These are phyloP conservation scores for Protostelium mycophagum DNA, from an alignment of 78 protist species.

Conservation along the genomic window DNA sequence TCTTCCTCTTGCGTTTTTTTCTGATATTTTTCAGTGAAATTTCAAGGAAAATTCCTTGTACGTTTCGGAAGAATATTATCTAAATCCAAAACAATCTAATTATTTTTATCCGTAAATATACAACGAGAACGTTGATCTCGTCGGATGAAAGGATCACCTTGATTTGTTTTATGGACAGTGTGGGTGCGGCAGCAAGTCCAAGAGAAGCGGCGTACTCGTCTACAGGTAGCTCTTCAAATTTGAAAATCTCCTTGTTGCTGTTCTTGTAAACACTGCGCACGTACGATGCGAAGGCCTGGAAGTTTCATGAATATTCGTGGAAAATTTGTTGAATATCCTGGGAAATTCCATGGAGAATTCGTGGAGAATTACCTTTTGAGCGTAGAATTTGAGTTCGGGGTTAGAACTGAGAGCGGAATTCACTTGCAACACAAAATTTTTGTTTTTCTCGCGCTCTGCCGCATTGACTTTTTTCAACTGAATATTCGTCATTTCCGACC, in stretches of 20 bases:
- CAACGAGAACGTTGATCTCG: too few relatives aligned
- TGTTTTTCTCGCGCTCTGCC: slow-evolving; percentile 21
- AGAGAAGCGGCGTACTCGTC: slow-evolving; percentile 18
- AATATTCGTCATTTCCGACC: neutral
- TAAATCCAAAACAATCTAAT: slow-evolving; percentile 32
- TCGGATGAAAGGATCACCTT: neutral
- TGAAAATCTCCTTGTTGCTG: slow-evolving; percentile 31
- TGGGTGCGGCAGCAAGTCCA: slow-evolving; percentile 42
- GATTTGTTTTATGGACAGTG: neutral
- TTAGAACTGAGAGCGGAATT: slow-evolving; percentile 22
- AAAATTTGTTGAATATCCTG: neutral
- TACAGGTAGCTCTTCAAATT: slow-evolving; percentile 14
- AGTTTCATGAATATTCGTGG: neutral
- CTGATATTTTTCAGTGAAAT: slow-evolving; percentile 10
- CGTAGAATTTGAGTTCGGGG: slow-evolving; percentile 29
- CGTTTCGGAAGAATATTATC: slow-evolving; percentile 3
- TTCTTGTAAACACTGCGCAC: slow-evolving; percentile 27
- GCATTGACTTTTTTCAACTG: slow-evolving; percentile 1
- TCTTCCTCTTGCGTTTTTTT: slow-evolving; percentile 13
- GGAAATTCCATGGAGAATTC: neutral
- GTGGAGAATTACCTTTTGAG: slow-evolving; percentile 26
- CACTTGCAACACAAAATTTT: slow-evolving; percentile 12
- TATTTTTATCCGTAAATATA: too few relatives aligned
- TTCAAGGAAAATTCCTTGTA: slow-evolving; percentile 14
- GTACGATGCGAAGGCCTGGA: slow-evolving; percentile 40